Conservation (phyloP, 192 early-diverging fungal species). For the Gonapodya sp. region DNA sequence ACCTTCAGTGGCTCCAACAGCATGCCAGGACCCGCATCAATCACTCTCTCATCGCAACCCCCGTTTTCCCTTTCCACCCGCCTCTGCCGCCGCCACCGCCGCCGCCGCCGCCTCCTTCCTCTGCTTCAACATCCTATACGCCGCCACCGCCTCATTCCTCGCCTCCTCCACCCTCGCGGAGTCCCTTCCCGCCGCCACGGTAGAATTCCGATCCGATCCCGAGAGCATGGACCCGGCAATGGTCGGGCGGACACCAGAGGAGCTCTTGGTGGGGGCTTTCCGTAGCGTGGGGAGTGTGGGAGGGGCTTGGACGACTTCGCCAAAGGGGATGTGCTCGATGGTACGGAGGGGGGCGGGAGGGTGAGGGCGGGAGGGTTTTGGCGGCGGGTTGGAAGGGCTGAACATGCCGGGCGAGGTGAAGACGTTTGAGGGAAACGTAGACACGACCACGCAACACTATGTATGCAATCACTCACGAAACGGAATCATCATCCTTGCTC, state of each 20-base stretch:
- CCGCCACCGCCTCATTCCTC: not conserved
- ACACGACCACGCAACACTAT: too few species aligned
- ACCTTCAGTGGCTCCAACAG: too few species aligned
- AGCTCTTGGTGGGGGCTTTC: not conserved
- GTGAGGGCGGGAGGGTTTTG: not conserved
- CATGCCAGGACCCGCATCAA: too few species aligned
- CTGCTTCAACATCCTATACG: not conserved
- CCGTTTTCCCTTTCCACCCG: not conserved
- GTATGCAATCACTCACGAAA: too few species aligned
- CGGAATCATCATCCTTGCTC: too few species aligned
- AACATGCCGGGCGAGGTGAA: not conserved
- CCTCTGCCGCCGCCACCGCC: too few species aligned
- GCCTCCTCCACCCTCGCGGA: not conserved
- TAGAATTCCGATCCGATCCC: not conserved
- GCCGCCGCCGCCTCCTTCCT: not conserved
- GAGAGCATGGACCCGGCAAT: not conserved
- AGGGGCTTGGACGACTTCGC: not conserved
- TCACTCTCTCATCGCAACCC: not conserved
- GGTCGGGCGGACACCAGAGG: not conserved
- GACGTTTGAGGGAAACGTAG: not conserved
- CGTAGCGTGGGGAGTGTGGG: not conserved
- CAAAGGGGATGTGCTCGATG: not conserved
- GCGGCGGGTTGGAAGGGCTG: not conserved
- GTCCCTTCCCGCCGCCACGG: not conserved
- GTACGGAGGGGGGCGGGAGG: not conserved